Evolutionary conservation across 768 basidiomycete species (phyloP), one percentile per base, ranked within the genome.

Genomic region (Leccinum ochraceum): DNA sequence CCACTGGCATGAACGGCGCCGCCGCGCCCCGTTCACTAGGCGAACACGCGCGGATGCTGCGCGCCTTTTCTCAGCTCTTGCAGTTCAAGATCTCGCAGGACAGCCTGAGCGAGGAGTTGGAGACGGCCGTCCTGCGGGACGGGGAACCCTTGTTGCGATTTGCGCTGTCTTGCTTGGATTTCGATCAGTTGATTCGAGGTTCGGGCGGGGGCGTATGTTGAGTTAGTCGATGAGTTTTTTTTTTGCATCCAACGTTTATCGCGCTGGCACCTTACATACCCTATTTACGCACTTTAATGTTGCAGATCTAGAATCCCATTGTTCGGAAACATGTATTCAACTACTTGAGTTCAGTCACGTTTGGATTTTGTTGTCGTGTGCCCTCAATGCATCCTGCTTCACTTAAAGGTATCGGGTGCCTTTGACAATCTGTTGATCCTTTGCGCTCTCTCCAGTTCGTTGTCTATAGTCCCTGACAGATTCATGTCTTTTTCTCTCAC

Each of bases 391-490:
- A 24, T 69, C 73, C 30, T 70, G 75, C 39, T 66, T 67, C 54
- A 63, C 67, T 42, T 69, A 54, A n/a, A 76, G 75, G 42, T 77
- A 68, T 13, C 77, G 76, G 51, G 87, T 64, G 4, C 89, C 90
- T 62, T 86, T 77, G 68, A 88, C 90, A 39, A 86, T 66, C 71
- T 89, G 85, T 59, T 89, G 81, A 73, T 94, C 90, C 64, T 86
- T 87, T 0, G 90, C 89, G 53, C 78, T 71, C 70, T 87, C 87
- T 14, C 90, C 90, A 1, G 81, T 85, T 65, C 78, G 66, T 49
- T 69, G 71, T 71, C 87, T 85, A 69, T 91, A 93, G 50, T 85
- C 88, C 49, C 77, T 83, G 20, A 92, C 92, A 0, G 87, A 90
- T n/a, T 79, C 79, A 1, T 92, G 92, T 62, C 81, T 83, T 71